Percentiles rank a stretch among this genome's conserved stretches.
phyloP scores from a whole-genome alignment of 257 asterid species.

The Solanum virginianum region DNA sequence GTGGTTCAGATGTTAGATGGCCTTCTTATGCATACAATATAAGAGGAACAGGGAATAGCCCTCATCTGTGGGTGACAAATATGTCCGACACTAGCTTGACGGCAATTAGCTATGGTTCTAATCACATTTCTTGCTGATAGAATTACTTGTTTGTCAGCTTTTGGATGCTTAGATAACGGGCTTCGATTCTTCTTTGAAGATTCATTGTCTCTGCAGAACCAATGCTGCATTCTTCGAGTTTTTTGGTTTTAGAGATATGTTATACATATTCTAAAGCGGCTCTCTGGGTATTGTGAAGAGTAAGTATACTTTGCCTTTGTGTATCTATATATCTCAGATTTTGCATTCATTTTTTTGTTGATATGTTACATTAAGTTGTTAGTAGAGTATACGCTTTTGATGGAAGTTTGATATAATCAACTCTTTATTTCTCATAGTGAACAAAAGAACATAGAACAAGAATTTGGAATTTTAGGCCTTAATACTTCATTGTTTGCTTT shows the following conservation, averaged over 20 bases:
- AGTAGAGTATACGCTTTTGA: not conserved
- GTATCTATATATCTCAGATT: not conserved
- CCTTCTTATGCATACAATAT: slow-evolving; percentile 72
- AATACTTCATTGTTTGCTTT: not conserved
- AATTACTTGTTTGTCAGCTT: not conserved
- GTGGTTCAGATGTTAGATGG: slow-evolving; percentile 45
- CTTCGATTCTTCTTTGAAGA: not conserved
- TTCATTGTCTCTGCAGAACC: not conserved
- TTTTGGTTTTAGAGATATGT: not conserved
- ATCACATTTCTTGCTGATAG: slow-evolving; percentile 44
- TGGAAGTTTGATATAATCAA: not conserved
- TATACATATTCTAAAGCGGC: not conserved
- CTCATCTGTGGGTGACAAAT: slow-evolving; percentile 64
- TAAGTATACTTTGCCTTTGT: not conserved
- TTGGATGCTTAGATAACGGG: not conserved
- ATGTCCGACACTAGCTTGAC: slow-evolving; percentile 73
- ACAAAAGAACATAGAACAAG: not conserved
- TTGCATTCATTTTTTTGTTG: not conserved
- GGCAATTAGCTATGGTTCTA: slow-evolving; percentile 80
- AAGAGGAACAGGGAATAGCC: slow-evolving; percentile 33
- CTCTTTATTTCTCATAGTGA: not conserved
- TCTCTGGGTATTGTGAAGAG: not conserved
- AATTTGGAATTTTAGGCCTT: not conserved
- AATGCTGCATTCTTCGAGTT: not conserved
- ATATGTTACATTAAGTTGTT: not conserved